Percentiles rank a stretch among this genome's conserved stretches.
Evolutionary conservation across 768 basidiomycete species (phyloP).

Genomic region (Xerocomellus chrysenteron): DNA sequence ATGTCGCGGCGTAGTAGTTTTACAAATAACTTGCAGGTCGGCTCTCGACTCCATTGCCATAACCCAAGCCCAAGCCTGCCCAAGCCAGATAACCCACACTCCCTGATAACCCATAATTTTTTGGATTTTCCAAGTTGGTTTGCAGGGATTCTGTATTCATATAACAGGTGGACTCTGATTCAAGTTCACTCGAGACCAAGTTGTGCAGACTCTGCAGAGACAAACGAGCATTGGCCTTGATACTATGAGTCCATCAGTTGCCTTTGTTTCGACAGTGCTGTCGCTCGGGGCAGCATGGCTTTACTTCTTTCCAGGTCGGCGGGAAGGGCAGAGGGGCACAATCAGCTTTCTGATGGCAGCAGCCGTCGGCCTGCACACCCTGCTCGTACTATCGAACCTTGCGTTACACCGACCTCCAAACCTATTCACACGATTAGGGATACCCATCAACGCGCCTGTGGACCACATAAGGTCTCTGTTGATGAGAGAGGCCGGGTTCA

Average conservation of each 20-base stretch:
- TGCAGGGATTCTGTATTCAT: no score
- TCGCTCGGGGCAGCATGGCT: conserved; percentile 17
- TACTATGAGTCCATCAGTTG: conserved; percentile 6
- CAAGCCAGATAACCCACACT: no score
- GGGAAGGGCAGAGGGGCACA: not conserved
- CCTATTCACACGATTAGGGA: conserved; percentile 53
- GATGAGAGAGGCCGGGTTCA: conserved; percentile 40
- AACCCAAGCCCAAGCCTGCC: no score
- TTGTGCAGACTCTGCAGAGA: no score
- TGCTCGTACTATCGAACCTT: conserved; percentile 18
- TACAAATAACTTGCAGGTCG: no score
- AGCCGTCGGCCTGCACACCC: conserved; percentile 14
- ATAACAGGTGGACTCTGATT: no score
- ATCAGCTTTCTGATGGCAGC: conserved; percentile 7
- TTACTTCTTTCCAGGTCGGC: conserved; percentile 14
- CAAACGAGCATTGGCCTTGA: not conserved
- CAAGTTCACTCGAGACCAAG: not conserved
- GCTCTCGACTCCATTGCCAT: no score
- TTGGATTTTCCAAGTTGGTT: no score
- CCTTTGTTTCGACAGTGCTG: conserved; percentile 13
- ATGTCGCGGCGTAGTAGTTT: no score
- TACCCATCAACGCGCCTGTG: conserved; percentile 55
- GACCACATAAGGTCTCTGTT: conserved; percentile 52
- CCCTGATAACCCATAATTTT: no score
- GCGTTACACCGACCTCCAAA: conserved; percentile 50